These are phyloP conservation scores for Pythium insidiosum DNA, from an alignment of 352 stramenopile genomes.

Conservation along the genomic window DNA sequence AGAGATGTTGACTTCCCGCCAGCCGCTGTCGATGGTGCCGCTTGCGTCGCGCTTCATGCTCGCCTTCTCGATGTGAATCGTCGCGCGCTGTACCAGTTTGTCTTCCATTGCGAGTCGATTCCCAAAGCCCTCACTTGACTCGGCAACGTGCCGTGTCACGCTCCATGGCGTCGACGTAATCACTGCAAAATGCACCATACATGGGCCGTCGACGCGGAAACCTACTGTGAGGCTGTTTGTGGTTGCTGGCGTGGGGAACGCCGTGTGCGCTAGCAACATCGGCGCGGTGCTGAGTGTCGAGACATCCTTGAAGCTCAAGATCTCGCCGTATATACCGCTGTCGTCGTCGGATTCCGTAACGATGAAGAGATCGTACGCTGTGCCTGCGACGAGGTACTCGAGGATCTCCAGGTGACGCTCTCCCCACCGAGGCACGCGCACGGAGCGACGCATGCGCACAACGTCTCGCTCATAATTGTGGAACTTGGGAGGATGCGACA, in stretches of 20 bases:
- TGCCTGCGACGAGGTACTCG: conserved; percentile 50
- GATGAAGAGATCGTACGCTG: conserved; percentile 52
- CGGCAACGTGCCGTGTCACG: conserved; percentile 24
- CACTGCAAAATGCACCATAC: conserved; percentile 52
- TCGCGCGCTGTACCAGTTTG: conserved; percentile 32
- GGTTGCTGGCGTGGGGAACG: conserved; percentile 43
- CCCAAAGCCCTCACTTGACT: conserved; percentile 39
- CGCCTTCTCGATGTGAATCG: conserved; percentile 21
- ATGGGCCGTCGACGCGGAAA: conserved; percentile 48
- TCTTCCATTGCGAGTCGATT: conserved; percentile 60
- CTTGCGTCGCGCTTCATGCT: conserved; percentile 12
- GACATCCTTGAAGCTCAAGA: conserved; percentile 33
- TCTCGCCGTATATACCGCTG: conserved; percentile 49
- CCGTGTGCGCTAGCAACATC: conserved; percentile 55
- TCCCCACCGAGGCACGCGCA: conserved; percentile 19
- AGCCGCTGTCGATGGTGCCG: conserved; percentile 23
- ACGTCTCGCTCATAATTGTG: conserved; percentile 60
- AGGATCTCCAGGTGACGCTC: conserved; percentile 42
- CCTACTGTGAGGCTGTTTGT: conserved; percentile 42
- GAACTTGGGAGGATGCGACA: conserved; percentile 21
- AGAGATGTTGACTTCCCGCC: conserved; percentile 40
- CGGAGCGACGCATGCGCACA: conserved; percentile 35
- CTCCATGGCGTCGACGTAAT: conserved; percentile 33
- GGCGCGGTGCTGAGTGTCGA: conserved; percentile 57
- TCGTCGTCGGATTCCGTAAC: conserved; percentile 42